A percentile compares a stretch with the other conserved stretches of the same genome.
phyloP scores from a whole-genome alignment of 805 yeast genomes.

The Kuraishia molischiana region DNA sequence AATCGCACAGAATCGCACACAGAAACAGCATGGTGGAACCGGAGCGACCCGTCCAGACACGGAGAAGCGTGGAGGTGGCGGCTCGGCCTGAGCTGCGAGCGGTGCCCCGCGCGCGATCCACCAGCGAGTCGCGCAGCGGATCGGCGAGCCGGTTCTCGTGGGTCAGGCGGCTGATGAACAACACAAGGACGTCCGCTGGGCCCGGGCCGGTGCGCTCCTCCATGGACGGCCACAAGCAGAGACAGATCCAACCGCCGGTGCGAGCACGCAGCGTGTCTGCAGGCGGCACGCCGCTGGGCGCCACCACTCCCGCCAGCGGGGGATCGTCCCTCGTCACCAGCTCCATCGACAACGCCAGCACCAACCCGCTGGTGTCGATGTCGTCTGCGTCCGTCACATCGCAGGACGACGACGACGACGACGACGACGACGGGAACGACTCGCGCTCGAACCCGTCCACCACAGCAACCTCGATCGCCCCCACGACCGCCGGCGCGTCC shows the following conservation, averaged over 20 bases:
- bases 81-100: neutral
- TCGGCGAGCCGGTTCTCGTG: conserved; percentile 18
- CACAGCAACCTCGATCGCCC: conserved; percentile 40
- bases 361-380: conserved; percentile 37
- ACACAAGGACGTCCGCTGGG: conserved; percentile 4
- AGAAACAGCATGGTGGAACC: neutral
- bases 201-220: too few species aligned
- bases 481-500: conserved; percentile 15
- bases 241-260: neutral
- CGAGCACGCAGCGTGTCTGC: neutral
- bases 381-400: conserved; percentile 29
- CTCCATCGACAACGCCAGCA: conserved; percentile 30
- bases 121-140: neutral
- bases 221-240: too few species aligned
- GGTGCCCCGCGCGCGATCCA: neutral
- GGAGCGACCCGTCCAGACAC: neutral
- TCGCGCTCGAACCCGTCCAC: conserved; percentile 35
- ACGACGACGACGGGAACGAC: conserved; percentile 8
- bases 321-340: neutral
- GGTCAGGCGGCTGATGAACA: conserved; percentile 23
- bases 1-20: neutral
- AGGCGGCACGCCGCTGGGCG: neutral
- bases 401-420: neutral
- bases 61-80: neutral
- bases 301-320: neutral